phyloP scores from a whole-genome alignment of 2,329 filamentous ascomycete species.

The Hymenoscyphus linearis region DNA sequence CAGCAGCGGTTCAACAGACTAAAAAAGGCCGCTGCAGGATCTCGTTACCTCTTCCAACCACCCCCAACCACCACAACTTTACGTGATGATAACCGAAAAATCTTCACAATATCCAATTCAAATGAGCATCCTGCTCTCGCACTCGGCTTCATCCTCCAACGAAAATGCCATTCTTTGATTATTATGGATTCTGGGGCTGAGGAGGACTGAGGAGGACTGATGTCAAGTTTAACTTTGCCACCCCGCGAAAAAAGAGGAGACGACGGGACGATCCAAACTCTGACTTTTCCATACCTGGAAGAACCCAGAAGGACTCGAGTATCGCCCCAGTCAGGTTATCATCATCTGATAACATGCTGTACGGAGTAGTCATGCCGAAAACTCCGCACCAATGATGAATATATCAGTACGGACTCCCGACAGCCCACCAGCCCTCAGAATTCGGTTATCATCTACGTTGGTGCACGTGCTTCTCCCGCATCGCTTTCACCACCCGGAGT shows the following conservation, averaged over 20 bases:
- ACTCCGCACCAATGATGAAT: too few relatives aligned
- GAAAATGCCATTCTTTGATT: neutral
- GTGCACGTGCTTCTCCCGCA: neutral
- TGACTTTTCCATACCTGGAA: neutral
- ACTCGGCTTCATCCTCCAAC: neutral
- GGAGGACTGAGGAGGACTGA: neutral
- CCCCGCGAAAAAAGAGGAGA: neutral
- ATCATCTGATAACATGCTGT: too few relatives aligned
- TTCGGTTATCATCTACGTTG: neutral
- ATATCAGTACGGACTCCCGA: too few relatives aligned
- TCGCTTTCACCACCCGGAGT: neutral
- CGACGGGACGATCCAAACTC: neutral
- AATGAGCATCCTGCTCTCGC: neutral
- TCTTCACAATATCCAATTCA: neutral
- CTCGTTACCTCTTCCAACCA: neutral
- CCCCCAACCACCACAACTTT: neutral
- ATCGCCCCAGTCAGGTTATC: neutral
- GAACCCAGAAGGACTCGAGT: neutral
- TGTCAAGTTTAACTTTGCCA: neutral
- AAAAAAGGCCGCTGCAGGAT: neutral
- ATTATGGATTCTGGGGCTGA: neutral
- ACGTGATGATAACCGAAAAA: neutral
- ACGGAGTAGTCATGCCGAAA: too few relatives aligned
- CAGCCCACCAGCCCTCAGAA: neutral
- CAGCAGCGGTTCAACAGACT: neutral